Conservation (phyloP, 495 filamentous ascomycete genomes). For the Penicillium tannophilum region DNA sequence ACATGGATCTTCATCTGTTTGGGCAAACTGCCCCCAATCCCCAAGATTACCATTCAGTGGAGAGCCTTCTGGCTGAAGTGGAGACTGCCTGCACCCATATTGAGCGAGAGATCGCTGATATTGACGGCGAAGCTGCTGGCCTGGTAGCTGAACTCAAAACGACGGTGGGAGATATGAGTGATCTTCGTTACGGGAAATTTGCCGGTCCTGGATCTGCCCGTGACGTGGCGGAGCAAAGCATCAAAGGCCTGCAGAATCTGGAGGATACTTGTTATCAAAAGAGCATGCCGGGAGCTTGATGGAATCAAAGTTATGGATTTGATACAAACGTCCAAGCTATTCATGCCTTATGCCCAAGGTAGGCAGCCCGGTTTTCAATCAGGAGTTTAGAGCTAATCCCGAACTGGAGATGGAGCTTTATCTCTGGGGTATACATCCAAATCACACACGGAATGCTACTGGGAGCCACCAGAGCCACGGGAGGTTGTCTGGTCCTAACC, state of each 20-base stretch:
- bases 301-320: neutral
- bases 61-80: conserved; percentile 67
- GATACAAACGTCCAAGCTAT: neutral
- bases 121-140: conserved; percentile 64
- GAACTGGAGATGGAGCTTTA: neutral
- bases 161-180: conserved; percentile 72
- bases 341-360: neutral
- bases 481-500: neutral
- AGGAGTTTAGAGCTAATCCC: neutral
- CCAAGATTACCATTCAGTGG: conserved; percentile 57
- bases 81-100: conserved; percentile 64
- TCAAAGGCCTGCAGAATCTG: conserved; percentile 55
- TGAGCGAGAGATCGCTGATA: conserved; percentile 62
- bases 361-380: neutral
- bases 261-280: conserved; percentile 60
- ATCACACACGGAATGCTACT: neutral
- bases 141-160: conserved; percentile 62
- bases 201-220: conserved; percentile 57
- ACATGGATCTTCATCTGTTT: conserved; percentile 72
- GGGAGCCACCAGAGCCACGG: neutral
- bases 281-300: conserved; percentile 5
- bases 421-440: neutral
- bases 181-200: conserved; percentile 79
- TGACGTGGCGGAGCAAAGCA: conserved; percentile 62
- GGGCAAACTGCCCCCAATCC: conserved; percentile 50